Base-by-base conservation (phyloP, 495 filamentous ascomycete species). In the Xylaria curta region DNA sequence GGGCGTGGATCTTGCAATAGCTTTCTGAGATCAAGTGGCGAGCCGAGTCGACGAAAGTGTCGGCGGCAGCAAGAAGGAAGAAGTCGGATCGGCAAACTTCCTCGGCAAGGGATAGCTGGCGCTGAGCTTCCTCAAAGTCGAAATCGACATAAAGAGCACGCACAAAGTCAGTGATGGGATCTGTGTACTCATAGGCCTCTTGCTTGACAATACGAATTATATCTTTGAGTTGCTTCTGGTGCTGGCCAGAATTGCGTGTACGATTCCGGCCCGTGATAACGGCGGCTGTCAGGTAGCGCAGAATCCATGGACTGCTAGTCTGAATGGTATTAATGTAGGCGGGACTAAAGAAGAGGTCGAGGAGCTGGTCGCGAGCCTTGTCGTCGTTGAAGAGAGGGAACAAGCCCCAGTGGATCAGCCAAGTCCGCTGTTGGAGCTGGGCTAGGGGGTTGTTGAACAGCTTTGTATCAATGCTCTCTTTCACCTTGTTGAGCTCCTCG, bases 341-440 rank as follows among this genome's bases (percentile, higher is more conserved):
- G 66, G 94, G 91, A 76, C 91, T 96, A 89, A 98, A 98, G 88
- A 98, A 95, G 73, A 98, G 89, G 74, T 99, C 96, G 82, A 94
- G 93, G 75, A 98, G 88, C 74, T 87, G 88, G 74, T 99, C 96
- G 73, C 94, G 92, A 67, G 95, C 93, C 74, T 92, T 88, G 78
- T 97, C 95, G 84, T 95, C 90, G 88, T 98, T 97, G 89, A 98
- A 99, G 87, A 97, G 95, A 68, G 97, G 96, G 89, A 98, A 99
- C 69, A 99, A 89, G 53, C 92, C 90, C 96, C 96, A 99, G 91
- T 98, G 97, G 79, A 97, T 92, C 76, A 99, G 88, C 93, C 95
- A 97, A 40, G 94, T 95, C 72, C 97, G 93, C 85, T 97, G 94
- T 78, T 93, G 89, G 38, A 99, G 91, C 83, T 99, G 96, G 36